phyloP scores from a whole-genome alignment of 1,139 yeast species.

The Arxiozyma telluris region DNA sequence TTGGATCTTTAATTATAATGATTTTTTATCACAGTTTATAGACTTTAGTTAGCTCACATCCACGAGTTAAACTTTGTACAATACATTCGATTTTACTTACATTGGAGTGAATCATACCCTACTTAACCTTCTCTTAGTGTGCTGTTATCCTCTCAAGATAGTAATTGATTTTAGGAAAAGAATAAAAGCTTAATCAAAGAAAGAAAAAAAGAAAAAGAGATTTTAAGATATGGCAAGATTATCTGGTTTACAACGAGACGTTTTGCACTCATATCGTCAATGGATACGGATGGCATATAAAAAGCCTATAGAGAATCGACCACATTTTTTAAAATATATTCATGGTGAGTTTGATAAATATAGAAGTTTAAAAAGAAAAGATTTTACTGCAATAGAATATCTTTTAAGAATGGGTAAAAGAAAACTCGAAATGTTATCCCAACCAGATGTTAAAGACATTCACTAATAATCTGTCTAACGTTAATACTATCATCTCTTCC shows the following conservation, averaged over 20 bases:
- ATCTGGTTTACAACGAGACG: conserved; percentile 59
- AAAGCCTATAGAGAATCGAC: conserved; percentile 42
- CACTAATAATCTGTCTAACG: conserved; percentile 23
- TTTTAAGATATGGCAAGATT: conserved; percentile 20
- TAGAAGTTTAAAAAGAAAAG: conserved; percentile 56
- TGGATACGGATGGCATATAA: conserved; percentile 47
- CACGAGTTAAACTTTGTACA: no score
- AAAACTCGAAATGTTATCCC: conserved; percentile 63
- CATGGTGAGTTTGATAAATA: conserved; percentile 58
- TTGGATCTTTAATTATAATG: no score
- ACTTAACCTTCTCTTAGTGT: no score
- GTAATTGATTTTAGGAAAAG: not conserved
- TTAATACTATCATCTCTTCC: not conserved
- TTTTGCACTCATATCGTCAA: conserved; percentile 50
- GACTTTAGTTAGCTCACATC: no score
- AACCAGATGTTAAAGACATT: conserved; percentile 58
- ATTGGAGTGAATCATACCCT: no score
- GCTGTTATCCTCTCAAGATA: no score
- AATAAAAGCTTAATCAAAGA: not conserved
- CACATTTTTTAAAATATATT: conserved; percentile 31
- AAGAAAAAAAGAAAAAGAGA: no score
- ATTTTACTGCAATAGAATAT: conserved; percentile 81
- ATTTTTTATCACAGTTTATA: no score
- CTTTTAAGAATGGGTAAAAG: conserved; percentile 67
- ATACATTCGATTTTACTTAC: no score